phyloP scores from a whole-genome alignment of 2,329 filamentous ascomycete species.

The Paecilomyces fulvus region DNA sequence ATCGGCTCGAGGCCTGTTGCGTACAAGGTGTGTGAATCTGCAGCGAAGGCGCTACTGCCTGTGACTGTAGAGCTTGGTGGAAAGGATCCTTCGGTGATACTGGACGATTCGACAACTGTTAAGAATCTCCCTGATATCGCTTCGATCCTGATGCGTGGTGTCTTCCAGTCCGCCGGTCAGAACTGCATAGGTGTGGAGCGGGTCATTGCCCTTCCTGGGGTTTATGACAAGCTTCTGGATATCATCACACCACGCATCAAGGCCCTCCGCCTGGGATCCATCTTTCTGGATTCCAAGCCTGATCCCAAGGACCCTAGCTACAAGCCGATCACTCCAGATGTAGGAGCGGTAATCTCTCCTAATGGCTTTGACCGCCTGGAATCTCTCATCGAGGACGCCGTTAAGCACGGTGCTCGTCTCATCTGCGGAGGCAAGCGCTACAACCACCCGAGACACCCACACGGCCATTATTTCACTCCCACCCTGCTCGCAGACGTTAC shows the following conservation, averaged over 20 bases:
- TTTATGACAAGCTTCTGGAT: constrained; percentile 65
- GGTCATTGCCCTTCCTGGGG: constrained; percentile 68
- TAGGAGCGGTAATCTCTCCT: constrained; percentile 84
- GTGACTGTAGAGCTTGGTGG: constrained; percentile 87
- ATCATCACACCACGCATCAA: constrained; percentile 66
- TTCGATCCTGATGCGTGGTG: constrained; percentile 80
- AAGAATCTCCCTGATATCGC: constrained; percentile 59
- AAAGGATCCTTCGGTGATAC: constrained; percentile 84
- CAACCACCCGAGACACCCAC: constrained; percentile 61
- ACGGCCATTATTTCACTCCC: constrained; percentile 85
- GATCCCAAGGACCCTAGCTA: constrained; percentile 8
- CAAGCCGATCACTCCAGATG: constrained; percentile 45
- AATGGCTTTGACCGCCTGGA: constrained; percentile 69
- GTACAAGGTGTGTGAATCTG: constrained; percentile 76
- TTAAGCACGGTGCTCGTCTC: constrained; percentile 68
- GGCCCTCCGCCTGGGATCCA: constrained; percentile 65
- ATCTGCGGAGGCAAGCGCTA: constrained; percentile 69
- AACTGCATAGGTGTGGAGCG: constrained; percentile 98
- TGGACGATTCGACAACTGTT: constrained; percentile 61
- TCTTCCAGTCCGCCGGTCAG: constrained; percentile 91
- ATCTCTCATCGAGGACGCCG: constrained; percentile 65
- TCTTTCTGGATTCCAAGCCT: constrained; percentile 43
- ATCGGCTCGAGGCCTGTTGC: constrained; percentile 85
- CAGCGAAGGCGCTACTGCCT: constrained; percentile 77
- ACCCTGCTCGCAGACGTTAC: constrained; percentile 90